A percentile compares a stretch with the other conserved stretches of the same genome.
phyloP scores from a whole-genome alignment of 257 asterid species.

The Penstemon newberryi region DNA sequence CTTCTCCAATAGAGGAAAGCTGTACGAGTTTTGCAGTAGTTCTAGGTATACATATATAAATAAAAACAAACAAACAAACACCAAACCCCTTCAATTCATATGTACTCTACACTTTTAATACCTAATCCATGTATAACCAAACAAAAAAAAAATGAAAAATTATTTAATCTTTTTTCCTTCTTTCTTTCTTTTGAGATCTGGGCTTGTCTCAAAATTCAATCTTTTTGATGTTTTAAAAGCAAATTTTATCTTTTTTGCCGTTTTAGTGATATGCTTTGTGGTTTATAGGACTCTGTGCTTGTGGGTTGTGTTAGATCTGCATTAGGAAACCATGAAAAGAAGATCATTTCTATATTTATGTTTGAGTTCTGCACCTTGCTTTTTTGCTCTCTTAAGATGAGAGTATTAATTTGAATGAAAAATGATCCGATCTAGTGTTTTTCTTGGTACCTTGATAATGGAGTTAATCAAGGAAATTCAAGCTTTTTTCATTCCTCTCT shows the following conservation, averaged over 20 bases:
- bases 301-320: slow-evolving; percentile 87
- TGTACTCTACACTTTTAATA: slow-evolving; percentile 11
- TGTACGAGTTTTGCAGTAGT: slow-evolving; percentile 97
- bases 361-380: slow-evolving; percentile 35
- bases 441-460: background rate
- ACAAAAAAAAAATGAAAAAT: background rate
- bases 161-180: background rate
- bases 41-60: slow-evolving; percentile 60
- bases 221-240: slow-evolving; percentile 32
- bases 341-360: slow-evolving; percentile 62
- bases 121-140: slow-evolving; percentile 23
- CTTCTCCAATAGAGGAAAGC: slow-evolving; percentile 99
- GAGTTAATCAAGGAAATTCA: slow-evolving; percentile 21
- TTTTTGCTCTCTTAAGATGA: slow-evolving; percentile 25
- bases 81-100: background rate
- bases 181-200: slow-evolving; percentile 37
- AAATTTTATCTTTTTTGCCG: slow-evolving; percentile 47
- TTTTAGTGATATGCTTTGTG: slow-evolving; percentile 67
- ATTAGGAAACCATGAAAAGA: slow-evolving; percentile 85
- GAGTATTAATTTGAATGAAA: slow-evolving; percentile 7
- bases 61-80: slow-evolving; percentile 25
- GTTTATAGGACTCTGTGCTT: slow-evolving; percentile 77
- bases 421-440: slow-evolving; percentile 33
- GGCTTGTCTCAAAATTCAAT: slow-evolving; percentile 33
- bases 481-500: slow-evolving; percentile 17